phyloP scores from a whole-genome alignment of 371 early-diverging fungal species.

The Actinomortierella ambigua region DNA sequence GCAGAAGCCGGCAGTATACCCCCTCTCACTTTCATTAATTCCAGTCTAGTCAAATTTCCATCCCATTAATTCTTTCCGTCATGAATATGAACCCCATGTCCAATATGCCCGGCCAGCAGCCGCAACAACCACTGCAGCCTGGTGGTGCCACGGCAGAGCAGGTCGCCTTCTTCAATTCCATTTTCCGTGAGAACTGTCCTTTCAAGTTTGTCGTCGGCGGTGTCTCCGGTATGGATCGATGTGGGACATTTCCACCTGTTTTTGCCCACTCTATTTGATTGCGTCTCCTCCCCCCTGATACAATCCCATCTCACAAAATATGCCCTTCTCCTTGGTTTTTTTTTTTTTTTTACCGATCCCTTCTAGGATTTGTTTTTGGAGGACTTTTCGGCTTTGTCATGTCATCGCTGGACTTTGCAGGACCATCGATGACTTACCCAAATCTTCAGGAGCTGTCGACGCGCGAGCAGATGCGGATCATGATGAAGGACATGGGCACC shows the following conservation, averaged over 20 bases:
- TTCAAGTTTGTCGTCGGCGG: slow-evolving; percentile 78
- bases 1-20: background rate
- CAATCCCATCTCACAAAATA: background rate
- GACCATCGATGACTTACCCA: slow-evolving; percentile 57
- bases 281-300: background rate
- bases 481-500: slow-evolving; percentile 87
- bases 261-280: slow-evolving; percentile 1
- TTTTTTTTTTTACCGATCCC: background rate
- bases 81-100: slow-evolving; percentile 44
- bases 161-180: slow-evolving; percentile 42
- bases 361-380: slow-evolving; percentile 86
- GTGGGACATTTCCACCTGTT: background rate
- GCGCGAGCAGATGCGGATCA: slow-evolving; percentile 79
- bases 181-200: slow-evolving; percentile 74
- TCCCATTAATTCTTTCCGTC: background rate
- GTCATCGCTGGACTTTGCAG: slow-evolving; percentile 83
- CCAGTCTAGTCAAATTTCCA: background rate
- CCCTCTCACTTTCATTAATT: background rate
- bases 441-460: slow-evolving; percentile 71
- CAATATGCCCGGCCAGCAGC: too few species aligned
- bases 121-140: slow-evolving; percentile 30
- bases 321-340: background rate
- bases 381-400: slow-evolving; percentile 93
- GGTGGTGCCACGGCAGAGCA: slow-evolving; percentile 36
- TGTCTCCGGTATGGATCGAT: slow-evolving; percentile 62